phyloP scores from a whole-genome alignment of 352 stramenopile species.

The Thraustotheca clavata region DNA sequence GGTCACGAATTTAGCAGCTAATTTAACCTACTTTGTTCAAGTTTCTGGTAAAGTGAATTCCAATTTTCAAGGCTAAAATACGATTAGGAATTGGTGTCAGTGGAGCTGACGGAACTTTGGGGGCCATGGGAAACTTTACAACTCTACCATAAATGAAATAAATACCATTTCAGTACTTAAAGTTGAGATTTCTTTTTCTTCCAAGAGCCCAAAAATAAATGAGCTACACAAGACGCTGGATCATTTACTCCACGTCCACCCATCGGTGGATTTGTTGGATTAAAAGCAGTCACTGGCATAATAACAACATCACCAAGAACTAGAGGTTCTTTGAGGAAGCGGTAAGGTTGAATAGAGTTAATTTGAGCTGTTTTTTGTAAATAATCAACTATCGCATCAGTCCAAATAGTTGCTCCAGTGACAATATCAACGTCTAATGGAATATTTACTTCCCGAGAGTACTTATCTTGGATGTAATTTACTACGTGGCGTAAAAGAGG shows the following conservation, averaged over 20 bases:
- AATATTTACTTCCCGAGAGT: background rate
- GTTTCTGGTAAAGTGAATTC: conserved; percentile 29
- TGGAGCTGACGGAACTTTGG: conserved; percentile 46
- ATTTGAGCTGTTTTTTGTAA: background rate
- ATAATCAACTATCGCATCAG: background rate
- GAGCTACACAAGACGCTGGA: background rate
- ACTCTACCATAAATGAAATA: too few relatives aligned
- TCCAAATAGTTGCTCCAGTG: background rate
- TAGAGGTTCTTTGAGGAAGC: background rate
- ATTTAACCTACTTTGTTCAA: conserved; percentile 63
- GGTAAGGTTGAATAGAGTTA: background rate
- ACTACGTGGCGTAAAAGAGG: background rate
- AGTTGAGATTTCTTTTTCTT: too few relatives aligned
- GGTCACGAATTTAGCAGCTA: conserved; percentile 40
- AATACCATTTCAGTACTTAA: too few relatives aligned
- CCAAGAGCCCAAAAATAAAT: background rate
- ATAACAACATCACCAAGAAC: background rate
- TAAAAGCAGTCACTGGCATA: conserved; percentile 1
- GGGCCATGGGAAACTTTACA: conserved; percentile 61
- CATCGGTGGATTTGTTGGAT: background rate
- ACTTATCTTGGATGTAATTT: background rate
- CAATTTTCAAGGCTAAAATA: background rate
- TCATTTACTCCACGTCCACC: background rate
- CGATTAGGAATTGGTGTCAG: conserved; percentile 35
- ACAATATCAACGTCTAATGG: background rate